A percentile compares a stretch with the other conserved stretches of the same genome.
Evolutionary conservation across 2,329 filamentous ascomycete genomes (phyloP).

Genomic region (Plectosphaerella plurivora): DNA sequence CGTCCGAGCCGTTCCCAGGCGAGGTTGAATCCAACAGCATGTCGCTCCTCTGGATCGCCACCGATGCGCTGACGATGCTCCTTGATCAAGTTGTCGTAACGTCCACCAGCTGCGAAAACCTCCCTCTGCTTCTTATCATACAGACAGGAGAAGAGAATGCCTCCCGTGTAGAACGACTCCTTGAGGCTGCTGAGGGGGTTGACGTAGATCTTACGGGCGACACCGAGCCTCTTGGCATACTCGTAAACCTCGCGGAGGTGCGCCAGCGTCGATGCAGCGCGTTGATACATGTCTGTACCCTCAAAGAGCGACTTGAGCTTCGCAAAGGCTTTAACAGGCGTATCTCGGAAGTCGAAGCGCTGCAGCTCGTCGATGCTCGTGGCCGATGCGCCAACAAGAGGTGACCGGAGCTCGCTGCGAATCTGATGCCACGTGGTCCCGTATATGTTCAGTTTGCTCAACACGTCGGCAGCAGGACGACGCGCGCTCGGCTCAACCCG

Average conservation of each 20-base stretch:
- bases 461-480: conserved; percentile 69
- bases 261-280: conserved; percentile 69
- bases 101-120: conserved; percentile 87
- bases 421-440: conserved; percentile 81
- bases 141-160: conserved; percentile 84
- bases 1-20: conserved; percentile 79
- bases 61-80: conserved; percentile 72
- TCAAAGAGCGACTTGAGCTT: conserved; percentile 57
- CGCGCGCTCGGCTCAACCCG: conserved; percentile 67
- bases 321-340: conserved; percentile 51
- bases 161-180: conserved; percentile 83
- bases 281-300: conserved; percentile 64
- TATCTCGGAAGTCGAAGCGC: conserved; percentile 81
- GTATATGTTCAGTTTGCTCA: conserved; percentile 83
- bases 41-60: conserved; percentile 58
- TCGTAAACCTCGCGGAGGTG: conserved; percentile 75
- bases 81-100: conserved; percentile 86
- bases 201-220: conserved; percentile 76
- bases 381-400: conserved; percentile 74
- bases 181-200: conserved; percentile 84
- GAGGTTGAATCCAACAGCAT: conserved; percentile 89
- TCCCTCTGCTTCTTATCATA: conserved; percentile 80
- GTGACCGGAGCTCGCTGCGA: conserved; percentile 74
- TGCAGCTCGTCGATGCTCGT: conserved; percentile 88
- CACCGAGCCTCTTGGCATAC: conserved; percentile 70